phyloP scores from a whole-genome alignment of 1,284 basidiomycete genomes.

The Amylostereum areolatum region DNA sequence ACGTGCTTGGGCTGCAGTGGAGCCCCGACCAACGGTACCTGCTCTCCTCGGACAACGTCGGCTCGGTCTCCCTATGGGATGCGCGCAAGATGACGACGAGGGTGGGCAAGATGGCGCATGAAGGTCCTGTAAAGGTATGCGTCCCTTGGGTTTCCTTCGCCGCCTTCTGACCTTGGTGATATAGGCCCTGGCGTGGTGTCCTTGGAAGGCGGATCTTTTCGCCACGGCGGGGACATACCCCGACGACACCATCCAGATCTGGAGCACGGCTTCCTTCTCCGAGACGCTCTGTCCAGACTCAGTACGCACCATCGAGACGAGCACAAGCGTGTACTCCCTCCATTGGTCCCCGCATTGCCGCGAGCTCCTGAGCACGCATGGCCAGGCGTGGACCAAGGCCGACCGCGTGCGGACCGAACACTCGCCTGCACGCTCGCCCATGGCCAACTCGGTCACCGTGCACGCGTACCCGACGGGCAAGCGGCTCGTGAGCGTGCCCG shows the following conservation, averaged over 20 bases:
- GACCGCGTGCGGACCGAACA: constrained; percentile 9
- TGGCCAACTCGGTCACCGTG: constrained; percentile 42
- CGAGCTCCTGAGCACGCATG: constrained; percentile 65
- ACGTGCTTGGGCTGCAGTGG: constrained; percentile 41
- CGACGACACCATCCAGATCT: constrained; percentile 63
- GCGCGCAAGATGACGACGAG: constrained; percentile 27
- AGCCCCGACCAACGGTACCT: constrained; percentile 36
- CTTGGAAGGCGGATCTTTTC: constrained; percentile 65
- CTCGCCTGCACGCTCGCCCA: constrained; percentile 26
- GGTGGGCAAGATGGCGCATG: constrained; percentile 45
- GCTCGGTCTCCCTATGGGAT: constrained; percentile 42
- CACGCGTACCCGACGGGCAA: constrained; percentile 36
- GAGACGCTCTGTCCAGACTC: constrained; percentile 41
- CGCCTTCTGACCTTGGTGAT: not conserved
- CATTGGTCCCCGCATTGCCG: constrained; percentile 61
- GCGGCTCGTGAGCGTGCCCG: constrained; percentile 26
- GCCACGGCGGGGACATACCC: constrained; percentile 65
- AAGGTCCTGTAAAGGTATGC: constrained; percentile 49
- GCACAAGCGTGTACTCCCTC: constrained; percentile 61
- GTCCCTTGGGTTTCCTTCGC: not conserved
- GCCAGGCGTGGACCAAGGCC: constrained; percentile 29
- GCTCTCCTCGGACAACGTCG: constrained; percentile 35
- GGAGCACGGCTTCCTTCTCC: constrained; percentile 25
- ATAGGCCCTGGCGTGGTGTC: constrained; percentile 71
- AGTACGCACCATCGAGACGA: constrained; percentile 42